These are phyloP conservation scores for Ensete glaucum DNA, from an alignment of 176 grass and related monocot species.

Conservation along the genomic window DNA sequence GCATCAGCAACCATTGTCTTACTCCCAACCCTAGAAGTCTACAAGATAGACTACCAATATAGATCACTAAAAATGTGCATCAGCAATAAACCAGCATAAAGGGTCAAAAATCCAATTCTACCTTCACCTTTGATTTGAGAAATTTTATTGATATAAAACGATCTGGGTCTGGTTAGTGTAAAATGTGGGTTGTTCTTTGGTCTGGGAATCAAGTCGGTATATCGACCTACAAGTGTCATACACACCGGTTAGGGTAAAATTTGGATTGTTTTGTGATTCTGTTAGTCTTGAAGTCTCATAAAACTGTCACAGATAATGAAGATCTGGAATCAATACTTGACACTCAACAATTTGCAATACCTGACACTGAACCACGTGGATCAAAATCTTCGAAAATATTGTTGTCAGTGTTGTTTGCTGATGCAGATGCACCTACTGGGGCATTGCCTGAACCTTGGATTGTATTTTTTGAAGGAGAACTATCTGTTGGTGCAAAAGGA, in stretches of 20 bases:
- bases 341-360: slow-evolving; percentile 32
- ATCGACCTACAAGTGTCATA: no score
- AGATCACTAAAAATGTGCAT: no score
- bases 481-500: slow-evolving; percentile 22
- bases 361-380: slow-evolving; percentile 50
- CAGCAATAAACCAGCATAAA: no score
- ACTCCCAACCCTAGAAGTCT: background rate
- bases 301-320: background rate
- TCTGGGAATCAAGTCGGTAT: no score
- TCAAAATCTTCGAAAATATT: slow-evolving; percentile 44
- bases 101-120: no score
- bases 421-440: slow-evolving; percentile 28
- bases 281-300: background rate
- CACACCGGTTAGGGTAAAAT: no score
- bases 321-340: background rate
- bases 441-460: slow-evolving; percentile 18
- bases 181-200: no score
- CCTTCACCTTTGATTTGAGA: no score
- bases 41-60: no score
- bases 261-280: no score
- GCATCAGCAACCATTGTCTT: background rate
- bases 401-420: slow-evolving; percentile 26
- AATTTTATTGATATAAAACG: no score
- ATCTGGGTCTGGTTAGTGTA: no score
- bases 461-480: background rate